Conservation (phyloP, 768 basidiomycete species). For the Boletus rubroflammeus region DNA sequence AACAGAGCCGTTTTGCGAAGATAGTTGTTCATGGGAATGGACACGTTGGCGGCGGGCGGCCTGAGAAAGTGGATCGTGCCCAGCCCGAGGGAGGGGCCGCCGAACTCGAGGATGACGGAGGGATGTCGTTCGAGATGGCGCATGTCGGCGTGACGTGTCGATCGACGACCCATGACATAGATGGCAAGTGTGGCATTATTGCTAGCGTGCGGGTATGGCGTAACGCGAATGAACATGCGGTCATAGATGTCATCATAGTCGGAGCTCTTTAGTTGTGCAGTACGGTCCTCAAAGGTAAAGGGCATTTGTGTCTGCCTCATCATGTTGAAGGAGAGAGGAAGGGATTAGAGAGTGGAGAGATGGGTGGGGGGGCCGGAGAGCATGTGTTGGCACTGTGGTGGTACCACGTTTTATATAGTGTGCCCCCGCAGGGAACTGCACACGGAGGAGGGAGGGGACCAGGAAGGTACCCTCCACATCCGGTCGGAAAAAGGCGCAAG, state of each 20-base stretch:
- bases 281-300: slow-evolving; percentile 66
- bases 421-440: slow-evolving; percentile 17
- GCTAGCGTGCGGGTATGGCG: slow-evolving; percentile 41
- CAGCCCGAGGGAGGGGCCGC: slow-evolving; percentile 46
- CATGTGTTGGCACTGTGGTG: neutral
- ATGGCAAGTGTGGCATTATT: slow-evolving; percentile 45
- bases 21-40: slow-evolving; percentile 61
- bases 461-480: slow-evolving; percentile 19
- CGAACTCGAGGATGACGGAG: slow-evolving; percentile 57
- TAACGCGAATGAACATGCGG: slow-evolving; percentile 64
- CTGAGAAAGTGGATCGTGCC: slow-evolving; percentile 57
- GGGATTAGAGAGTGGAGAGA: neutral
- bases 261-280: slow-evolving; percentile 48
- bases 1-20: slow-evolving; percentile 62
- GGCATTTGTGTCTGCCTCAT: slow-evolving; percentile 38
- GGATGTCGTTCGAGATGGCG: slow-evolving; percentile 52
- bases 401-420: slow-evolving; percentile 19
- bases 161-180: slow-evolving; percentile 63
- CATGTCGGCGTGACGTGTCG: slow-evolving; percentile 55
- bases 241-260: slow-evolving; percentile 82
- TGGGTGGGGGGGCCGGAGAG: neutral
- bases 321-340: slow-evolving; percentile 2
- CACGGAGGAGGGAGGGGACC: slow-evolving; percentile 18
- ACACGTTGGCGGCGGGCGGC: slow-evolving; percentile 34
- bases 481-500: slow-evolving; percentile 22